Percentiles rank a stretch among this genome's conserved stretches.
These are phyloP conservation scores for Tricholoma hemisulphureum DNA, from an alignment of 768 basidiomycete species.

Conservation along the genomic window DNA sequence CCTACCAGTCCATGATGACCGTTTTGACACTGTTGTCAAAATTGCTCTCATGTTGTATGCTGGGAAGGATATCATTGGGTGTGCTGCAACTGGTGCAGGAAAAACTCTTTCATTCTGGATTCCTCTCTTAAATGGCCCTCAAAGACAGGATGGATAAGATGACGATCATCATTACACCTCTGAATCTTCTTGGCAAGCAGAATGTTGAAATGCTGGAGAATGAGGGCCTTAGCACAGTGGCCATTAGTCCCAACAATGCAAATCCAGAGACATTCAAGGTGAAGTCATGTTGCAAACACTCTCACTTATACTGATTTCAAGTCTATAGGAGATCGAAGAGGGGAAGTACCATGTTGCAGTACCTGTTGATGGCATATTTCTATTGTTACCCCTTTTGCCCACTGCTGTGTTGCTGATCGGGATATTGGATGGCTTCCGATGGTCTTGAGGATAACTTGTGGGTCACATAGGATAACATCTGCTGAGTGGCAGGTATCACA, in stretches of 20 bases:
- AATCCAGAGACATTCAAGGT: slow-evolving; percentile 17
- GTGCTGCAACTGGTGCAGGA: background rate
- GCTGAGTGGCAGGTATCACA: too few species aligned
- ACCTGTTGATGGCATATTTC: background rate
- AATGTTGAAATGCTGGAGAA: slow-evolving; percentile 15
- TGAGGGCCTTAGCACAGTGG: slow-evolving; percentile 16
- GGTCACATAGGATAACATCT: too few species aligned
- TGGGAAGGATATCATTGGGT: background rate
- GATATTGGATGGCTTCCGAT: too few species aligned
- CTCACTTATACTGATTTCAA: background rate
- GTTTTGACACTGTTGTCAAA: too few species aligned
- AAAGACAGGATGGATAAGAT: slow-evolving; percentile 17
- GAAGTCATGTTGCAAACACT: background rate
- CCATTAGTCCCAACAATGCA: slow-evolving; percentile 16
- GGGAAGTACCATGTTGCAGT: slow-evolving; percentile 24
- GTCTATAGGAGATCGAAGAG: slow-evolving; percentile 3
- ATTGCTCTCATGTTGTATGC: background rate
- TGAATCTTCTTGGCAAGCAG: slow-evolving; percentile 32
- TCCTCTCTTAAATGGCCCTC: too few species aligned
- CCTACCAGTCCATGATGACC: too few species aligned
- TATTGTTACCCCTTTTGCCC: too few species aligned
- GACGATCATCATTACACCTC: slow-evolving; percentile 15
- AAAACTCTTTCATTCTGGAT: too few species aligned
- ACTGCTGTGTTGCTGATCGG: too few species aligned
- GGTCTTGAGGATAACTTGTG: too few species aligned